Percentiles rank a stretch among this genome's conserved stretches.
These are phyloP conservation scores for Friedmanniomyces endolithicus DNA, from an alignment of 495 filamentous ascomycete genomes.

Conservation along the genomic window DNA sequence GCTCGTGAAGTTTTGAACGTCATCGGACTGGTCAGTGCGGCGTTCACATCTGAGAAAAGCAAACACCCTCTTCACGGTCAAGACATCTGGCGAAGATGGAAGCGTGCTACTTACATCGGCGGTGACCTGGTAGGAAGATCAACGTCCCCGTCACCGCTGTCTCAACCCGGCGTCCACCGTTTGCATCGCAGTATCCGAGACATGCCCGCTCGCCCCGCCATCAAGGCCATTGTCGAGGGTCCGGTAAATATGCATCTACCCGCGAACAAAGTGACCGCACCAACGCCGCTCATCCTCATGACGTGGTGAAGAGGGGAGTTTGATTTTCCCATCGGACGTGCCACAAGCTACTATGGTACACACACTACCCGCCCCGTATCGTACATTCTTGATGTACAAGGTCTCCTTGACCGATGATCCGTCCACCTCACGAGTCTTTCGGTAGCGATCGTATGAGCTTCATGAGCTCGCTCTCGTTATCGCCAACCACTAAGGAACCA, in stretches of 20 bases:
- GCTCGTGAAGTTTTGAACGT: neutral
- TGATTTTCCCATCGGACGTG: neutral
- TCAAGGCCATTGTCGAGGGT: conserved; percentile 3
- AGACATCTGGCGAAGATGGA: neutral
- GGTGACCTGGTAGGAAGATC: neutral
- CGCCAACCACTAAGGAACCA: conserved; percentile 42
- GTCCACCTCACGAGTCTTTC: conserved; percentile 29
- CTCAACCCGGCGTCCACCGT: neutral
- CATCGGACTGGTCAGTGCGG: neutral
- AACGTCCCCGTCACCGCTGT: neutral
- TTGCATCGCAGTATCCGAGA: conserved; percentile 2
- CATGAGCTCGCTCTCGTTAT: conserved; percentile 72
- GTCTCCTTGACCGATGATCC: neutral
- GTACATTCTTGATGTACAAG: neutral
- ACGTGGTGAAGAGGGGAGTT: neutral
- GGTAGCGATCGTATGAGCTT: conserved; percentile 55
- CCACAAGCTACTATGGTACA: no score
- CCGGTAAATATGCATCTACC: neutral
- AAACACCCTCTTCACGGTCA: no score
- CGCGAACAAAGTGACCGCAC: neutral
- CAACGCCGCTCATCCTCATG: neutral
- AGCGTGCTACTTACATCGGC: neutral
- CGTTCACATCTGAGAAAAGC: neutral
- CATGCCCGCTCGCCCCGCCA: neutral
- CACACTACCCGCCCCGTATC: neutral